A percentile compares a stretch with the other conserved stretches of the same genome.
phyloP scores from a whole-genome alignment of 2,329 filamentous ascomycete species.

The Arthroderma uncinatum region DNA sequence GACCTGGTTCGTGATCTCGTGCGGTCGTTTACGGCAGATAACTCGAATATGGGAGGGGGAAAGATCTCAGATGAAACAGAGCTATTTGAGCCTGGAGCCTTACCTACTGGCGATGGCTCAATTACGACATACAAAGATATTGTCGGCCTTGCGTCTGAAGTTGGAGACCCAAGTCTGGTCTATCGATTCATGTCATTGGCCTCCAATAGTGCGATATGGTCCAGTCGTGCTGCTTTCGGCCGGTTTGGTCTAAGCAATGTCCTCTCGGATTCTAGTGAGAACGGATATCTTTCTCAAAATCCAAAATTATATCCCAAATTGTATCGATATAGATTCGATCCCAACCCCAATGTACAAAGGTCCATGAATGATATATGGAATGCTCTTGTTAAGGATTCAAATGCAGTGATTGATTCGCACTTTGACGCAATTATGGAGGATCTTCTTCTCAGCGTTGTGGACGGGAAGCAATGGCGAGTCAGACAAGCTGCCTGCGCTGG shows the following conservation, averaged over 20 bases:
- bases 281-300: slow-evolving; percentile 61
- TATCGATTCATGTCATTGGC: slow-evolving; percentile 98
- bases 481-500: slow-evolving; percentile 87
- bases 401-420: slow-evolving; percentile 61
- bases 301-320: slow-evolving; percentile 93
- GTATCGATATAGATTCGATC: slow-evolving; percentile 88
- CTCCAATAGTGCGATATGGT: slow-evolving; percentile 93
- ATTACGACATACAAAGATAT: slow-evolving; percentile 97
- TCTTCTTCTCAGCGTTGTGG: slow-evolving; percentile 67
- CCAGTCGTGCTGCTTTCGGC: slow-evolving; percentile 89
- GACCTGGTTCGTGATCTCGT: slow-evolving; percentile 81
- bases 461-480: slow-evolving; percentile 81
- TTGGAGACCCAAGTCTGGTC: slow-evolving; percentile 88
- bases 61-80: slow-evolving; percentile 87
- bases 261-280: slow-evolving; percentile 66
- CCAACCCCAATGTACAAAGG: slow-evolving; percentile 79
- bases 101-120: slow-evolving; percentile 83
- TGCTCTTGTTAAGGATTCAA: slow-evolving; percentile 80
- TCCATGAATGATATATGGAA: slow-evolving; percentile 99
- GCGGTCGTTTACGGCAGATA: slow-evolving; percentile 65
- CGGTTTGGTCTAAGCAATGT: slow-evolving; percentile 87
- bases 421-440: slow-evolving; percentile 87
- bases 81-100: slow-evolving; percentile 78
- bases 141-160: slow-evolving; percentile 86
- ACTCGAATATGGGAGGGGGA: slow-evolving; percentile 51